These are phyloP conservation scores for Aspergillus aculeatinus DNA, from an alignment of 2,329 filamentous ascomycete genomes.

Conservation along the genomic window DNA sequence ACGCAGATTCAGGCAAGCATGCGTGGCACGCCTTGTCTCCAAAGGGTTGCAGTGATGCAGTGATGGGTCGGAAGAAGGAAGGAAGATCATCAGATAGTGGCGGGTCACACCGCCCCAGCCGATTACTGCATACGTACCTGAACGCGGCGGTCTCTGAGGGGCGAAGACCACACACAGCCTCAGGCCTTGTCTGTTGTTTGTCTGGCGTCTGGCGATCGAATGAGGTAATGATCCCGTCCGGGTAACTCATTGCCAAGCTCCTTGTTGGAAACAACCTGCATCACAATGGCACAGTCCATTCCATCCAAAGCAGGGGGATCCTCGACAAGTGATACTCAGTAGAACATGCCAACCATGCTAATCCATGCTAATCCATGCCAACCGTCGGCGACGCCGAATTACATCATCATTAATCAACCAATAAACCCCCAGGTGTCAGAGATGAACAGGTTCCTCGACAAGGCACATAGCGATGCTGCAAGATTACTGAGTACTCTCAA, in stretches of 20 bases:
- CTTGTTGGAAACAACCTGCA: neutral
- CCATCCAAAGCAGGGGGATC: neutral
- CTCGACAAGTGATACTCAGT: neutral
- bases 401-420: conserved; percentile 7
- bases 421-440: neutral
- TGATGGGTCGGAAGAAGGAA: neutral
- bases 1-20: neutral
- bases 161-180: neutral
- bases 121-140: conserved; percentile 10
- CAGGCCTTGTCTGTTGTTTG: neutral
- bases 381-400: conserved; percentile 10
- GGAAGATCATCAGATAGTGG: conserved; percentile 12
- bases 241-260: conserved; percentile 3
- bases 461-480: neutral
- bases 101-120: conserved; percentile 8
- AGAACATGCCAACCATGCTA: neutral
- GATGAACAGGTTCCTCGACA: neutral
- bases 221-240: conserved; percentile 14
- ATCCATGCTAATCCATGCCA: neutral
- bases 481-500: neutral
- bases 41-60: neutral
- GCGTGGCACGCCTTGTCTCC: neutral
- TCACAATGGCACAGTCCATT: conserved; percentile 7
- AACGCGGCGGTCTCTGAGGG: neutral
- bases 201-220: neutral